Evolutionary conservation across 2,329 filamentous ascomycete species (phyloP), one percentile per base, ranked within the genome.

Genomic region (Fonsecaea monophora): DNA sequence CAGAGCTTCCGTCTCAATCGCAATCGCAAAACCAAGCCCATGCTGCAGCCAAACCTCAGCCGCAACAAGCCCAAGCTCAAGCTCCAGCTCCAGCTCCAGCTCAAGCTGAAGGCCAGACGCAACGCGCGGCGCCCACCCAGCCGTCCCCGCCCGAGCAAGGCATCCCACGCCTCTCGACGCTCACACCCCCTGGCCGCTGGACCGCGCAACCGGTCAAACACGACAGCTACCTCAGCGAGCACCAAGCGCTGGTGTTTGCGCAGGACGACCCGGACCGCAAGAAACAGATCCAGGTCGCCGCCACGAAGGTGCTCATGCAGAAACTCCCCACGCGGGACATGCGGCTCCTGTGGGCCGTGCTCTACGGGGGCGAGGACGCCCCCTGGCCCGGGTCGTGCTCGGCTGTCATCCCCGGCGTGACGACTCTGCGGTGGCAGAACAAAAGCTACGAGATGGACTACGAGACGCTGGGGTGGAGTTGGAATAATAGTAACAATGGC

Each of bases 291-390:
- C 66, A 70, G 45, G 60, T 56, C 18, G 64, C 65, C 5, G 56
- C 62, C 9, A 67, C 69, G 12, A 71, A 68, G 53, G 65, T 66
- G 6, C 53, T 71, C 12, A 69, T 69, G 67, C 66, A 68, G 60
- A 71, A 67, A 42, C 64, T 71, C 6, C 69, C 68, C 10, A 68
- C 61, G 30, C 66, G 65, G 12, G 68, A 71, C 32, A 54, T 70
- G 30, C 50, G 68, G 25, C 62, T 71, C 15, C 56, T 71, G 15
- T 71, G 70, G 70, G 70, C 70, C 13, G 40, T 71, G 12, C 54
- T 71, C 18, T 68, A 70, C 32, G 68, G 70, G 10, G 70, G 70
- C 30, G 68, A 68, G 5, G 37, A 65, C 48, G 64, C 66, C 5
- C 62, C 65, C 3, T 70, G 68, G 68, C 68, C 68, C 37, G 68